Evolutionary conservation across 805 yeast species (phyloP).

Genomic region (Metschnikowia chrysomelidarum): DNA sequence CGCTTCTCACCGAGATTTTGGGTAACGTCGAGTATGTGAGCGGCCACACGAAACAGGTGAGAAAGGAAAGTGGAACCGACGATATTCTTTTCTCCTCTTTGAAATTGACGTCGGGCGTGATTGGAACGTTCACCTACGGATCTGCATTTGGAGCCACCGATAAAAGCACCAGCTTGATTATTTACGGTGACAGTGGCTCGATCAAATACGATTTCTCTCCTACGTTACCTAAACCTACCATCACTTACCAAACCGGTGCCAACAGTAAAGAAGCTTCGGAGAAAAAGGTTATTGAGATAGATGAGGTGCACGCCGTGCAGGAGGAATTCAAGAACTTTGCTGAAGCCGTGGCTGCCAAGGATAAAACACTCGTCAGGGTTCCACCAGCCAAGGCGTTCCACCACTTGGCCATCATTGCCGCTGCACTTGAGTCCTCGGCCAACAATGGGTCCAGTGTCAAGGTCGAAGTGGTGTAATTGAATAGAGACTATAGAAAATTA

Average conservation of each 20-base stretch:
- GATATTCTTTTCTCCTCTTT: constrained; percentile 76
- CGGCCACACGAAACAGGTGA: constrained; percentile 75
- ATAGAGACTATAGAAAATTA: too few species aligned
- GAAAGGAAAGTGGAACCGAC: constrained; percentile 75
- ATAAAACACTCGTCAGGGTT: constrained; percentile 53
- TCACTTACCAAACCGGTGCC: constrained; percentile 35
- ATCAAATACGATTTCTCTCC: constrained; percentile 65
- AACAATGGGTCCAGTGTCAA: constrained; percentile 50
- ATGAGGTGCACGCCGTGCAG: constrained; percentile 42
- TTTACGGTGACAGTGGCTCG: constrained; percentile 80
- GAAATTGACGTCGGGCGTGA: constrained; percentile 55
- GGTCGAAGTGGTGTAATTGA: constrained; percentile 37
- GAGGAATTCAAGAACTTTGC: constrained; percentile 51
- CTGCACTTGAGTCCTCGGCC: constrained; percentile 69
- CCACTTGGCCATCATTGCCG: constrained; percentile 88
- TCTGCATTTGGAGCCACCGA: constrained; percentile 83
- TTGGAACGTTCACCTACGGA: constrained; percentile 87
- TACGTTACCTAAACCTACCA: constrained; percentile 34
- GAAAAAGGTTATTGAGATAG: constrained; percentile 37
- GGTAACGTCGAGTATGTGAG: constrained; percentile 72
- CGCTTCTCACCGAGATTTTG: constrained; percentile 75
- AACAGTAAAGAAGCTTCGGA: constrained; percentile 51
- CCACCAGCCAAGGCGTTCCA: constrained; percentile 85
- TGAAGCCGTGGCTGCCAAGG: constrained; percentile 58
- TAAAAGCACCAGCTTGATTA: constrained; percentile 61